phyloP scores from a whole-genome alignment of 352 stramenopile species.

The Pythium rhizo-oryzae region DNA sequence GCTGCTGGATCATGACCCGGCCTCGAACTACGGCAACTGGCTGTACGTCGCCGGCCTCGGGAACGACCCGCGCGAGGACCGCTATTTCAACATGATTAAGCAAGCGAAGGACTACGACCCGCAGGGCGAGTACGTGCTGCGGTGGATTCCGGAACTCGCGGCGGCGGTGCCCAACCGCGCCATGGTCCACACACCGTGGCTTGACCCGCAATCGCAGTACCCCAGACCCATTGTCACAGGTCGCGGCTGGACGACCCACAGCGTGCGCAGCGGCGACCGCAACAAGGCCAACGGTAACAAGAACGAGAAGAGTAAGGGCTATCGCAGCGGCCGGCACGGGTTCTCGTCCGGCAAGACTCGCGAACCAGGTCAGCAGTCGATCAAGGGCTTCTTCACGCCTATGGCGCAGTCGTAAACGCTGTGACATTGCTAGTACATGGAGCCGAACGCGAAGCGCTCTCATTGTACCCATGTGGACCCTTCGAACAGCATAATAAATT shows the following conservation, averaged over 20 bases:
- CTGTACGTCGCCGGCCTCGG: conserved; percentile 21
- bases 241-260: conserved; percentile 19
- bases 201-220: conserved; percentile 16
- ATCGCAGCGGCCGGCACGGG: conserved; percentile 18
- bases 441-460: too few species aligned
- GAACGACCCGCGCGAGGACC: conserved; percentile 21
- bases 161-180: conserved; percentile 11
- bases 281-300: conserved; percentile 23
- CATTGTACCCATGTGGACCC: too few species aligned
- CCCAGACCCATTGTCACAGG: conserved; percentile 16
- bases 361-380: conserved; percentile 5
- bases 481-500: too few species aligned
- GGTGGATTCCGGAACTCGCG: conserved; percentile 18
- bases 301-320: conserved; percentile 27
- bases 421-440: too few species aligned
- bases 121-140: conserved; percentile 18
- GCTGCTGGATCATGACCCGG: conserved; percentile 22
- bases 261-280: conserved; percentile 10
- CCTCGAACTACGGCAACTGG: conserved; percentile 27
- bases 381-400: conserved; percentile 14
- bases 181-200: conserved; percentile 23
- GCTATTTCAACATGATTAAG: conserved; percentile 31
- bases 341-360: conserved; percentile 7
- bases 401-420: background rate
- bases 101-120: conserved; percentile 29